Evolutionary conservation across 345 rosid genomes (phyloP).

Genomic region (Reutealis trisperma): DNA sequence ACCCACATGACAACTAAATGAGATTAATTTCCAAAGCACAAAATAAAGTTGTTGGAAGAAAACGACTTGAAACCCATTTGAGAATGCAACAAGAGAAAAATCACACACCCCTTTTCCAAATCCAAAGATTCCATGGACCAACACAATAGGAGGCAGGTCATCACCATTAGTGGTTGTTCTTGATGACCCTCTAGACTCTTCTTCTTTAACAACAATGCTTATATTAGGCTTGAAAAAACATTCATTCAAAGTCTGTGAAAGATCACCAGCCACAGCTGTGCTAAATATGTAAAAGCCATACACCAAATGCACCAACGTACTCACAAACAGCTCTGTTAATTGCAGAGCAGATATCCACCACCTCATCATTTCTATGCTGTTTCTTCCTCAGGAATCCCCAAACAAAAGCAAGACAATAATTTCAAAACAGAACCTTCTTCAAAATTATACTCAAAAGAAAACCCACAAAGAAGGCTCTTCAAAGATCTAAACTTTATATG

Average conservation of each 20-base stretch:
- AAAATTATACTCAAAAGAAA: not conserved
- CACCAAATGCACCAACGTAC: constrained; percentile 67
- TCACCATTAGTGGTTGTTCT: constrained; percentile 21
- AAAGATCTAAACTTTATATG: not conserved
- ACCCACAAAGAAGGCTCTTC: constrained; percentile 23
- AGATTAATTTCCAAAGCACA: not conserved
- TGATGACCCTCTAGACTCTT: constrained; percentile 16
- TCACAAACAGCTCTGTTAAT: constrained; percentile 74
- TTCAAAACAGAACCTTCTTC: constrained; percentile 32
- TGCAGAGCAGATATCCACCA: constrained; percentile 65
- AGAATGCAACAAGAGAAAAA: not conserved
- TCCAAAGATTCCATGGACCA: constrained; percentile 98
- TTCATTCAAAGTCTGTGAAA: constrained; percentile 57
- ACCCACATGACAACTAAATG: constrained; percentile 7
- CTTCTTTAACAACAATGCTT: constrained; percentile 40
- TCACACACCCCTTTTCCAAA: constrained; percentile 90
- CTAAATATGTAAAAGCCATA: constrained; percentile 86
- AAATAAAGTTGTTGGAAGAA: not conserved
- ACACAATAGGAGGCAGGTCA: constrained; percentile 80
- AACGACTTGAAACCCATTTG: not conserved
- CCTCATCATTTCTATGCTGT: constrained; percentile 49
- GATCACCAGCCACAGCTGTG: constrained; percentile 89
- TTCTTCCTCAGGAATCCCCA: constrained; percentile 5
- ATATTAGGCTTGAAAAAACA: constrained; percentile 51
- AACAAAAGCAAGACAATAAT: not conserved